A percentile compares a stretch with the other conserved stretches of the same genome.
Evolutionary conservation across 2,329 filamentous ascomycete species (phyloP).

Genomic region (Colletotrichum tanaceti): DNA sequence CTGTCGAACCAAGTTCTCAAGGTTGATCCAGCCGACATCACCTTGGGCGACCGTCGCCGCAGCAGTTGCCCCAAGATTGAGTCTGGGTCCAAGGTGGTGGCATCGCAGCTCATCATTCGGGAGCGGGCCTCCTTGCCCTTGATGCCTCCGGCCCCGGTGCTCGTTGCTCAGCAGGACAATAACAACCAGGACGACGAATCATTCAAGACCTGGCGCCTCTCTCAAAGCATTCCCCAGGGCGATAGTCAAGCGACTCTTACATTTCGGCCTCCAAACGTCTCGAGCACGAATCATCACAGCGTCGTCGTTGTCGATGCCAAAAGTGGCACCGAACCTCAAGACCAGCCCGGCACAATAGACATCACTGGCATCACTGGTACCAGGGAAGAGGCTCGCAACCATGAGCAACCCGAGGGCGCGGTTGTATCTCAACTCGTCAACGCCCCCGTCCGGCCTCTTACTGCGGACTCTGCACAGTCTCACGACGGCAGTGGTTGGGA

Average conservation of each 20-base stretch:
- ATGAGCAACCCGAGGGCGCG: background rate
- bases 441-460: background rate
- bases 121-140: constrained; percentile 39
- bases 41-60: constrained; percentile 23
- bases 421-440: background rate
- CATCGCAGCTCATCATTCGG: constrained; percentile 29
- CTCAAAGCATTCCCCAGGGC: constrained; percentile 25
- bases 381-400: background rate
- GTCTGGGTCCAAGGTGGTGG: constrained; percentile 13
- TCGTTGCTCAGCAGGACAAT: constrained; percentile 15
- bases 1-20: constrained; percentile 21
- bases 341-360: background rate
- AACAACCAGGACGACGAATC: constrained; percentile 38
- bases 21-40: constrained; percentile 15
- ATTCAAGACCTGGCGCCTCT: constrained; percentile 42
- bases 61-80: constrained; percentile 22
- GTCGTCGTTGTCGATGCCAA: background rate
- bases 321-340: background rate
- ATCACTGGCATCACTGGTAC: background rate
- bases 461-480: constrained; percentile 27
- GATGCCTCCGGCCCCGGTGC: constrained; percentile 31
- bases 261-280: background rate
- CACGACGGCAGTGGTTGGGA: constrained; percentile 24
- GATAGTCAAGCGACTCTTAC: constrained; percentile 13
- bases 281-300: background rate